A percentile compares a stretch with the other conserved stretches of the same genome.
Evolutionary conservation across 2,329 filamentous ascomycete species (phyloP).

Genomic region (Cladosporium sp.): DNA sequence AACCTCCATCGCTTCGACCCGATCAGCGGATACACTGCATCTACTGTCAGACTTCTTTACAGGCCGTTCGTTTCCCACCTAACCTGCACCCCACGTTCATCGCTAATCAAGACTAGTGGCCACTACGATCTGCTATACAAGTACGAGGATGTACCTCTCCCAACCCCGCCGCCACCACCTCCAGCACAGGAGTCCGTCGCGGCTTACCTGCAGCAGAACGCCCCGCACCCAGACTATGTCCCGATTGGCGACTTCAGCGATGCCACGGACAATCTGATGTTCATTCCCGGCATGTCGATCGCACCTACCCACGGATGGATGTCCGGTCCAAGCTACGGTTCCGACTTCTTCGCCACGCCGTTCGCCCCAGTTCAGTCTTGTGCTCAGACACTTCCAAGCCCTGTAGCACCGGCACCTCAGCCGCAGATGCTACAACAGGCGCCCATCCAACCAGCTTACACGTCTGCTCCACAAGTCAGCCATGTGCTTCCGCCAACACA

Average conservation of each 20-base stretch:
- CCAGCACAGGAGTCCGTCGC: constrained; percentile 25
- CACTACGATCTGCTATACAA: constrained; percentile 96
- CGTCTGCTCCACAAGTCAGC: constrained; percentile 30
- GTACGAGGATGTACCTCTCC: constrained; percentile 52
- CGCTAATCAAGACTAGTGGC: constrained; percentile 53
- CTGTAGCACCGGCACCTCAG: constrained; percentile 31
- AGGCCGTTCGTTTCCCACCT: constrained; percentile 56
- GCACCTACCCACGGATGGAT: constrained; percentile 31
- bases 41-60: constrained; percentile 70
- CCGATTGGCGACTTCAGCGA: constrained; percentile 21
- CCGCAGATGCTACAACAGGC: constrained; percentile 34
- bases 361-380: constrained; percentile 29
- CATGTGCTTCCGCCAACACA: constrained; percentile 34
- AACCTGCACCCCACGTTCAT: background rate
- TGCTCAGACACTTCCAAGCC: constrained; percentile 30
- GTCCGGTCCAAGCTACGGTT: constrained; percentile 32
- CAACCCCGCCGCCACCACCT: constrained; percentile 28
- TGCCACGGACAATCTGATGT: constrained; percentile 45
- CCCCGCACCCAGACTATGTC: constrained; percentile 18
- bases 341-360: constrained; percentile 31
- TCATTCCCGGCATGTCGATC: constrained; percentile 51
- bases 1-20: constrained; percentile 68
- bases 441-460: constrained; percentile 32
- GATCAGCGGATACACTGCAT: constrained; percentile 47
- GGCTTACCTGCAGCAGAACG: constrained; percentile 36